Evolutionary conservation across 2,329 filamentous ascomycete genomes (phyloP).

Genomic region (Grosmannia huntii): DNA sequence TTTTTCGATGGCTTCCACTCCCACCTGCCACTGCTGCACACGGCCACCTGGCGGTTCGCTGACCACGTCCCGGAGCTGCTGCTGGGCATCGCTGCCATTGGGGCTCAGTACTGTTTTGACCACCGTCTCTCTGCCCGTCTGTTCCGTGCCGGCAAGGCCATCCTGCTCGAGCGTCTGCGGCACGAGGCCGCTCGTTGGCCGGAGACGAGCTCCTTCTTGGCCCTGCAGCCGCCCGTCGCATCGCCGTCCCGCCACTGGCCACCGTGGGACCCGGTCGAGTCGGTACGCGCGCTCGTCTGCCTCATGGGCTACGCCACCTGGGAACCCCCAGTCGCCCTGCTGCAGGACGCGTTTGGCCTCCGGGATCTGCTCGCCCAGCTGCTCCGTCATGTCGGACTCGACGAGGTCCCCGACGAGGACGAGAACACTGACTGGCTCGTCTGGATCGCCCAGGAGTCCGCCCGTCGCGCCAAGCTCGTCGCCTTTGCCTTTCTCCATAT

Average conservation of each 20-base stretch:
- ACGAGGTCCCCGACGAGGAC: not conserved
- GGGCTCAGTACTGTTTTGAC: conserved; percentile 36
- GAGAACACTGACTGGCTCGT: conserved; percentile 15
- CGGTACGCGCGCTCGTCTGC: conserved; percentile 34
- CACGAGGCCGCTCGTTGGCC: conserved; percentile 24
- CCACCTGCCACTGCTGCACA: conserved; percentile 28
- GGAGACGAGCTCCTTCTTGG: not conserved
- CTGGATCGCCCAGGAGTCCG: conserved; percentile 39
- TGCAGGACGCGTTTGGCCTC: conserved; percentile 43
- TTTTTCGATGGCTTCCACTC: conserved; percentile 25
- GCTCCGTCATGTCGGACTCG: conserved; percentile 29
- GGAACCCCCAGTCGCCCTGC: conserved; percentile 38
- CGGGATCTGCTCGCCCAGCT: conserved; percentile 43
- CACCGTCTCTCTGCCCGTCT: conserved; percentile 37
- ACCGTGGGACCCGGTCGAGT: conserved; percentile 26
- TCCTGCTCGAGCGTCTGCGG: conserved; percentile 37
- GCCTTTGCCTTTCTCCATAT: conserved; percentile 44
- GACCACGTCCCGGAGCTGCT: conserved; percentile 25
- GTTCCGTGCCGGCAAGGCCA: conserved; percentile 42
- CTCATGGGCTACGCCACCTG: conserved; percentile 48
- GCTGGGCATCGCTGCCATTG: conserved; percentile 36
- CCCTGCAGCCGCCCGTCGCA: not conserved
- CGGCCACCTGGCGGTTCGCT: conserved; percentile 6
- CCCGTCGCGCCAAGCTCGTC: conserved; percentile 39
- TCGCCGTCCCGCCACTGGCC: not conserved